A percentile compares a stretch with the other conserved stretches of the same genome.
phyloP scores from a whole-genome alignment of 805 yeast species.

The Zygoascus tannicola region DNA sequence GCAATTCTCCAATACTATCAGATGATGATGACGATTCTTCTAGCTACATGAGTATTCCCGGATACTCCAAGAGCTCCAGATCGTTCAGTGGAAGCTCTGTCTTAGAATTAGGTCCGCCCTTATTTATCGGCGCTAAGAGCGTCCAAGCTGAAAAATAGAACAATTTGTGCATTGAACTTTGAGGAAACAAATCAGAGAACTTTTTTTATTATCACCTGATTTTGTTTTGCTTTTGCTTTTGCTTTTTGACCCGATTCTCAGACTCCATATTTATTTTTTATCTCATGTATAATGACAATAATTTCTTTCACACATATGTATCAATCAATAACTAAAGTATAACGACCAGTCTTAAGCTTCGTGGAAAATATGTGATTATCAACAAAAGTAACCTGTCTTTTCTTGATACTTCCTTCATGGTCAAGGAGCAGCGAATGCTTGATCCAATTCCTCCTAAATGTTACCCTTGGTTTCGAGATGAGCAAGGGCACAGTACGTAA shows the following conservation, averaged over 20 bases:
- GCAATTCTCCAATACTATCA: background rate
- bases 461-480: conserved; percentile 70
- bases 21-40: background rate
- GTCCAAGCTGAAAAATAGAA: background rate
- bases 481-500: conserved; percentile 46
- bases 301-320: too few relatives aligned
- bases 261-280: too few relatives aligned
- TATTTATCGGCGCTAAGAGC: background rate
- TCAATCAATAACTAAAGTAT: background rate
- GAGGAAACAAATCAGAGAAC: too few relatives aligned
- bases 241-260: too few relatives aligned
- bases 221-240: too few relatives aligned
- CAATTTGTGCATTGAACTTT: background rate
- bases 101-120: conserved; percentile 2
- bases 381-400: conserved; percentile 4
- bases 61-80: background rate
- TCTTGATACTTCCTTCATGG: conserved; percentile 12
- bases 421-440: conserved; percentile 29
- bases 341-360: background rate
- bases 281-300: too few relatives aligned
- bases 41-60: background rate
- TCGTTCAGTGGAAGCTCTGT: conserved; percentile 1
- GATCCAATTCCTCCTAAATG: conserved; percentile 70
- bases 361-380: background rate
- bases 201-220: too few relatives aligned